Evolutionary conservation across 2,329 filamentous ascomycete genomes (phyloP).

Genomic region (Botrytis medusae): DNA sequence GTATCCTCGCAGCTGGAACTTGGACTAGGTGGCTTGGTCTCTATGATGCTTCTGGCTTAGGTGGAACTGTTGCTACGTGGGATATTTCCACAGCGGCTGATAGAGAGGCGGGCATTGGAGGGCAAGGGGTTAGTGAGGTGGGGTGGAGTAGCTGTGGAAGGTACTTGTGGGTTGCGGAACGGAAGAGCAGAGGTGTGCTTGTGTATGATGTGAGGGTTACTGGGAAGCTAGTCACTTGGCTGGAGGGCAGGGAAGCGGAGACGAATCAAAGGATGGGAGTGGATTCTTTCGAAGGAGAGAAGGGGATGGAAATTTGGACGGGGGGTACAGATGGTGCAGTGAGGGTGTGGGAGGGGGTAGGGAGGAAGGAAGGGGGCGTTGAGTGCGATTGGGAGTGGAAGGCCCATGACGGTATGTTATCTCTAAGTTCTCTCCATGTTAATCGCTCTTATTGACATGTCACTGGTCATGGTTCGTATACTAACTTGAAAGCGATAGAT

Average conservation of each 20-base stretch:
- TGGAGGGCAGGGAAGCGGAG: slow-evolving; percentile 50
- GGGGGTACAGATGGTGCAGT: slow-evolving; percentile 55
- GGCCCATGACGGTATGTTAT: slow-evolving; percentile 37
- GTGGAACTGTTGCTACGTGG: slow-evolving; percentile 59
- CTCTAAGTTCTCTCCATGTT: neutral
- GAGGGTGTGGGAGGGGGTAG: slow-evolving; percentile 59
- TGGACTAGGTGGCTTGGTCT: slow-evolving; percentile 63
- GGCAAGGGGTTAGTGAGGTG: slow-evolving; percentile 62
- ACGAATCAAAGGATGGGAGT: slow-evolving; percentile 58
- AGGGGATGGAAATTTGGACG: slow-evolving; percentile 62
- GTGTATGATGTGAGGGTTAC: slow-evolving; percentile 64
- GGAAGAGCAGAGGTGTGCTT: slow-evolving; percentile 54
- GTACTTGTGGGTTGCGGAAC: slow-evolving; percentile 63
- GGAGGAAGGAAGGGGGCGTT: slow-evolving; percentile 46
- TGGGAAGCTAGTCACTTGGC: slow-evolving; percentile 54
- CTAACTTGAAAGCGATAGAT: slow-evolving; percentile 29
- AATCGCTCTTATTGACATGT: neutral
- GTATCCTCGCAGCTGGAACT: slow-evolving; percentile 58
- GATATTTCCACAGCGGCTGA: slow-evolving; percentile 56
- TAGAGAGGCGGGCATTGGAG: slow-evolving; percentile 50
- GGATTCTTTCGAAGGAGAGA: slow-evolving; percentile 52
- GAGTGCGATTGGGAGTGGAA: slow-evolving; percentile 38
- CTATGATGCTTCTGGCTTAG: slow-evolving; percentile 58
- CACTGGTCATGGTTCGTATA: neutral
- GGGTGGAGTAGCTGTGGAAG: slow-evolving; percentile 63